Evolutionary conservation across 164 flowering plant genomes (phyloP), one percentile per base, ranked within the genome.

Genomic region (Kalanchoe fedtschenkoi): DNA sequence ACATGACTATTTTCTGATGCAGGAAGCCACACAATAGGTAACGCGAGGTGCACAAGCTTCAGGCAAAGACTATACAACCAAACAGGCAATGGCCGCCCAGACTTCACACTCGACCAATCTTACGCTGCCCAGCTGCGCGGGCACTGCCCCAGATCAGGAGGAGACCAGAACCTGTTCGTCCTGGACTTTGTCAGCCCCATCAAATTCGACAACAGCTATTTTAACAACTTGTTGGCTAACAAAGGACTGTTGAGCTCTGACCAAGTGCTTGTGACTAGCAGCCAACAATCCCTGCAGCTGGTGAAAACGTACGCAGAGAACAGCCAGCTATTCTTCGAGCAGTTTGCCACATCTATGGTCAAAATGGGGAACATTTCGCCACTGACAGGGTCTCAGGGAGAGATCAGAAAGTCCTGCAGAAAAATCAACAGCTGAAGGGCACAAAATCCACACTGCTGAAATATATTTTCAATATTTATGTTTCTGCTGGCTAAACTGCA

Each of bases 1-100:
- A 51, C 55, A 4, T 19, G 16, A 22, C 56, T 16, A 60, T 26
- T 8, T 41, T 26, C 39, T 28, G 19, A 10, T 69, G 35, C 82
- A 93, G 99, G 99, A 56, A 87, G 99, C 74, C 99, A 93, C 82
- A 93, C 99, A 28, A 87, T 93, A 0, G 99, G 99, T 56, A 70
- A 80, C 55, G 53, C 99, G 11, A 73, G 97, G 63, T 93, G 99
- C 79, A 80, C 90, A 21, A 77, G 81, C 69, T 86, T 93, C 84
- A 84, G 95, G 81, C 96, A 88, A 64, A 87, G 99, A 74, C 87
- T 93, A 4, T 90, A 93, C 89, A 85, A 88, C 79, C 96, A 86
- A 59, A 19, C 85, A 3, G 97, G 97, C 57, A 82, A 88, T n/a
- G 92, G 88, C 17, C 68, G 64, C 56, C 89, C 97, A 0, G 96